Percentiles rank a stretch among this genome's conserved stretches.
These are phyloP conservation scores for Chaetomium strumarium DNA, from an alignment of 2,329 filamentous ascomycete species.

Conservation along the genomic window DNA sequence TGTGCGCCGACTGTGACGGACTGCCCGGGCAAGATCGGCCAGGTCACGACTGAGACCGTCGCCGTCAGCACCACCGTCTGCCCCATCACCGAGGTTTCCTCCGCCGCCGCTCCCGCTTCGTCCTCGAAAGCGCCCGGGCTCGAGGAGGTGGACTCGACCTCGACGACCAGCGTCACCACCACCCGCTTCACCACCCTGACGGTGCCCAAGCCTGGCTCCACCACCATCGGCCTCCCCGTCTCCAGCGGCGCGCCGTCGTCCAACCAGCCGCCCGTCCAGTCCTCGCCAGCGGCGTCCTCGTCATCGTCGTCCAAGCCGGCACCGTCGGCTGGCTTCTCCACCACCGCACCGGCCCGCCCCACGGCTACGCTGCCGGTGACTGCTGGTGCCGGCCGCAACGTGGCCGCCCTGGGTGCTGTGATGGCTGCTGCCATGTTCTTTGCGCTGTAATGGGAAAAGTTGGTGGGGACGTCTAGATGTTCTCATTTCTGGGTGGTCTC, in stretches of 20 bases:
- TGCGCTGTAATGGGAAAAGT: conserved; percentile 13
- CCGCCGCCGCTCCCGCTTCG: not conserved
- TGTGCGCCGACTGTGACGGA: conserved; percentile 31
- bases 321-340: conserved; percentile 8
- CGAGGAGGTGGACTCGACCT: conserved; percentile 8
- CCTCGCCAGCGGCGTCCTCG: not conserved
- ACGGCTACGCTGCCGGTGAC: conserved; percentile 15
- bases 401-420: conserved; percentile 17
- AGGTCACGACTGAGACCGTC: conserved; percentile 30
- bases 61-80: conserved; percentile 34
- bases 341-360: conserved; percentile 1
- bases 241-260: not conserved
- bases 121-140: not conserved
- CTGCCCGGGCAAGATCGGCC: conserved; percentile 37
- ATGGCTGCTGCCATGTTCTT: conserved; percentile 18
- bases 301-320: not conserved
- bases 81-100: conserved; percentile 19
- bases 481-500: conserved; percentile 7
- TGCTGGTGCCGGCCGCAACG: conserved; percentile 23
- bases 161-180: conserved; percentile 12
- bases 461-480: not conserved
- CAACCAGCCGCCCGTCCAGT: not conserved
- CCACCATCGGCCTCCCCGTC: not conserved
- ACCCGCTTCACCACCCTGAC: conserved; percentile 22
- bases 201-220: conserved; percentile 15